phyloP scores from a whole-genome alignment of 495 filamentous ascomycete genomes.

The Aspergillus saccharolyticus region DNA sequence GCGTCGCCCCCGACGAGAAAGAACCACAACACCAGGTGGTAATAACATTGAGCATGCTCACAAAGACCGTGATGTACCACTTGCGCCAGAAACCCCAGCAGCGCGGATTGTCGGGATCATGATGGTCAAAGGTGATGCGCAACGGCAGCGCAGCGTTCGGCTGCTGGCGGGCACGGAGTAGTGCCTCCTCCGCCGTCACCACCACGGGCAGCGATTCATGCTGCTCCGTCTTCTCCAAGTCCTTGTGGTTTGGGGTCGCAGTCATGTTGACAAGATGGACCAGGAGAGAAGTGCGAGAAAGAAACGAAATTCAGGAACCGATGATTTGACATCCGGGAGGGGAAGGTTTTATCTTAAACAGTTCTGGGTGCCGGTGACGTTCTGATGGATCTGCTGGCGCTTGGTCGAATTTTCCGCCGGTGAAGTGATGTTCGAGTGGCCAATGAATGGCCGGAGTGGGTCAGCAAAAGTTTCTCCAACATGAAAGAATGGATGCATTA shows the following conservation, averaged over 20 bases:
- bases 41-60: constrained; percentile 40
- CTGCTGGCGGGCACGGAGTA: constrained; percentile 21
- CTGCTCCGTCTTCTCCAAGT: constrained; percentile 12
- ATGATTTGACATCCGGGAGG: neutral
- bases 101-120: constrained; percentile 41
- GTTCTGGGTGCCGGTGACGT: neutral
- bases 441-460: neutral
- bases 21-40: constrained; percentile 41
- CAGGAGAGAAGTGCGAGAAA: neutral
- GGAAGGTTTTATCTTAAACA: neutral
- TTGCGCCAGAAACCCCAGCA: constrained; percentile 44
- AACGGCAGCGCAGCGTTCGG: constrained; percentile 27
- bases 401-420: neutral
- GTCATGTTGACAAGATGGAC: neutral
- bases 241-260: neutral
- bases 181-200: constrained; percentile 26
- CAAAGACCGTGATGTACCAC: constrained; percentile 41
- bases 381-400: neutral
- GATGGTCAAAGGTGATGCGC: constrained; percentile 30
- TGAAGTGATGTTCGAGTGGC: neutral
- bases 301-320: neutral
- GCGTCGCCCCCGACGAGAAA: constrained; percentile 36
- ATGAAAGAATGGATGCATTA: neutral
- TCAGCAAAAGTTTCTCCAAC: neutral
- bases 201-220: constrained; percentile 14